Evolutionary conservation across 768 basidiomycete species (phyloP), one percentile per base, ranked within the genome.

Genomic region (Psilocybe subaeruginosa): DNA sequence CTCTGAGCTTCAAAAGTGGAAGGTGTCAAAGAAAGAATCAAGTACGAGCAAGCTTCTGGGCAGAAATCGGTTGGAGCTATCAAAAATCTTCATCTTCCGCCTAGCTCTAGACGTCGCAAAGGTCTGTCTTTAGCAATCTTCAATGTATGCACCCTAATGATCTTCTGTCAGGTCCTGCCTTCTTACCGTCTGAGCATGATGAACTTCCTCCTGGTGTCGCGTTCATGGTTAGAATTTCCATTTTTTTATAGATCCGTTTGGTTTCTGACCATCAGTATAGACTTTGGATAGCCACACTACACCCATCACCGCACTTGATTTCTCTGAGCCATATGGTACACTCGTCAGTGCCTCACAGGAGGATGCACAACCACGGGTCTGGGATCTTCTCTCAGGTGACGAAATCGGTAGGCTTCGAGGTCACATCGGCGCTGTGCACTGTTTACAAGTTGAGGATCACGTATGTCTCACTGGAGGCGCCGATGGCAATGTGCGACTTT

Each of bases 131-230:
- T 14, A 49, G 29, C 31, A 23, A 2, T 50, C 31, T 6, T 51
- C 31, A 23, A 14, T 39, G 14, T 33, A 39, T 43, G 3, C 35
- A 46, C 4, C n/a, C 61, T 58, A 43, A 48, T 47, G 23, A 61
- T 50, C 6, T 41, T 46, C 29, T 33, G 29, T 50, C 47, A 90
- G 96, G 97, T 2, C 96, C 97, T 0, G 93, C 93, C 16, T 99
- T 99, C 80, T 73, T 99, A 50, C 97, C 97, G 3, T 97, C 95
- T 16, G 97, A 99, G 72, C 97, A 99, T 66, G 94, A 95, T 66
- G 95, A 97, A 56, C 81, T 99, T 31, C 97, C 97, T 8, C 85
- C 89, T 7, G 95, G 94, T 1, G 87, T 99, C 4, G 97, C 97
- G 11, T 99, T 99, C 77, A 99, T 99, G 96, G 94, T 93, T 75